Percentiles rank a stretch among this genome's conserved stretches.
Evolutionary conservation across 2,329 filamentous ascomycete species (phyloP).

Genomic region (Ceratocystis alfenasii): DNA sequence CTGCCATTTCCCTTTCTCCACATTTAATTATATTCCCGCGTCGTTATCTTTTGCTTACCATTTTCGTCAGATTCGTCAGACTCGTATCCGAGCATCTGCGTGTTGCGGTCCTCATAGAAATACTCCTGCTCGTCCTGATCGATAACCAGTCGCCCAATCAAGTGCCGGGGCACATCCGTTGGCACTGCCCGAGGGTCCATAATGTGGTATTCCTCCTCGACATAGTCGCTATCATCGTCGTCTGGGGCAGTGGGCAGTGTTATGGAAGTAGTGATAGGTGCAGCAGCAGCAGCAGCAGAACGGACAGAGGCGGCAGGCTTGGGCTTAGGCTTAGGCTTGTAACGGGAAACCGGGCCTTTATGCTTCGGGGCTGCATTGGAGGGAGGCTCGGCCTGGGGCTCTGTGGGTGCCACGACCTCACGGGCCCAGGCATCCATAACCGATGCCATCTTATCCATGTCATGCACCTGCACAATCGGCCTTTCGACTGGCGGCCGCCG

Average conservation of each 20-base stretch:
- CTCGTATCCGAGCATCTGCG: slow-evolving; percentile 30
- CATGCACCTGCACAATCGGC: slow-evolving; percentile 30
- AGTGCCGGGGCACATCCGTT: slow-evolving; percentile 36
- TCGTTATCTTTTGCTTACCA: slow-evolving; percentile 32
- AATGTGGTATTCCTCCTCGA: slow-evolving; percentile 53
- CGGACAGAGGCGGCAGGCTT: slow-evolving; percentile 7
- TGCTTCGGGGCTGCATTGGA: slow-evolving; percentile 39
- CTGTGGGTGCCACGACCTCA: slow-evolving; percentile 33
- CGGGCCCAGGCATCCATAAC: slow-evolving; percentile 48
- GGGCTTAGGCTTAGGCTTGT: slow-evolving; percentile 27
- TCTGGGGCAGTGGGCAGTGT: slow-evolving; percentile 30
- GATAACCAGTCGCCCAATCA: slow-evolving; percentile 45
- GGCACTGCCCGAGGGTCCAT: slow-evolving; percentile 42
- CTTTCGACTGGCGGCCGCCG: slow-evolving; percentile 30
- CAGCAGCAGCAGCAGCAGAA: slow-evolving; percentile 14
- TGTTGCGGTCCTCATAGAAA: slow-evolving; percentile 36
- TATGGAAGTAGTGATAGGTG: slow-evolving; percentile 11
- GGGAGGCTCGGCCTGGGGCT: slow-evolving; percentile 22
- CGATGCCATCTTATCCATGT: slow-evolving; percentile 40
- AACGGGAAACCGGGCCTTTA: slow-evolving; percentile 43
- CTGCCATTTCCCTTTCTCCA: neutral
- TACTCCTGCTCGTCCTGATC: slow-evolving; percentile 46
- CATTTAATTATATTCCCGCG: neutral
- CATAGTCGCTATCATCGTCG: slow-evolving; percentile 45
- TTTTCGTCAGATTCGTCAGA: slow-evolving; percentile 56